Conservation (phyloP, 2,329 filamentous ascomycete species). For the Talaromyces islandicus region DNA sequence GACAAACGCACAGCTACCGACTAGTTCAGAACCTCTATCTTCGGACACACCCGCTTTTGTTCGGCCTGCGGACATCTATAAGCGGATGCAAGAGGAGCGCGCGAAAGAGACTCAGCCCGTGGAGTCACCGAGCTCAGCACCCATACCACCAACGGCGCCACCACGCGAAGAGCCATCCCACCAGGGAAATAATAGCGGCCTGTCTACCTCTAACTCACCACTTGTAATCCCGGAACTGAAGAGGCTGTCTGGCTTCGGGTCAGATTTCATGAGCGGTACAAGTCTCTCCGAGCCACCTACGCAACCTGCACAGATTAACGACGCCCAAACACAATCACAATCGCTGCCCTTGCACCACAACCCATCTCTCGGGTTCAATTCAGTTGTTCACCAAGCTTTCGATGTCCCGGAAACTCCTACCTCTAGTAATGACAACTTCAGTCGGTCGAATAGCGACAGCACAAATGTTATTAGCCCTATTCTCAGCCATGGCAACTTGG, state of each 20-base stretch:
- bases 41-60: constrained; percentile 58
- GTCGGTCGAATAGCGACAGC: constrained; percentile 56
- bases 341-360: constrained; percentile 41
- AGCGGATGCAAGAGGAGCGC: constrained; percentile 61
- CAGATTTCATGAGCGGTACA: constrained; percentile 19
- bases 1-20: not conserved
- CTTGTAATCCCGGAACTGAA: constrained; percentile 37
- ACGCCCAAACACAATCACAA: constrained; percentile 15
- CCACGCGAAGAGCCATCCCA: not conserved
- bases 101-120: constrained; percentile 39
- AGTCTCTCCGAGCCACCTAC: constrained; percentile 11
- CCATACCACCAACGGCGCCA: not conserved
- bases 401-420: constrained; percentile 51
- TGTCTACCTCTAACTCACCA: constrained; percentile 14
- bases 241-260: constrained; percentile 35
- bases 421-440: constrained; percentile 49
- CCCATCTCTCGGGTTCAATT: constrained; percentile 50
- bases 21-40: constrained; percentile 21
- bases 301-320: constrained; percentile 2
- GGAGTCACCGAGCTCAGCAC: not conserved
- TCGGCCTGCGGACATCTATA: constrained; percentile 72
- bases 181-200: not conserved
- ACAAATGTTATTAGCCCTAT: constrained; percentile 62
- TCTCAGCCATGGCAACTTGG: constrained; percentile 41
- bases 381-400: constrained; percentile 61